Evolutionary conservation across 345 rosid species (phyloP).

Genomic region (Linum lewisii): DNA sequence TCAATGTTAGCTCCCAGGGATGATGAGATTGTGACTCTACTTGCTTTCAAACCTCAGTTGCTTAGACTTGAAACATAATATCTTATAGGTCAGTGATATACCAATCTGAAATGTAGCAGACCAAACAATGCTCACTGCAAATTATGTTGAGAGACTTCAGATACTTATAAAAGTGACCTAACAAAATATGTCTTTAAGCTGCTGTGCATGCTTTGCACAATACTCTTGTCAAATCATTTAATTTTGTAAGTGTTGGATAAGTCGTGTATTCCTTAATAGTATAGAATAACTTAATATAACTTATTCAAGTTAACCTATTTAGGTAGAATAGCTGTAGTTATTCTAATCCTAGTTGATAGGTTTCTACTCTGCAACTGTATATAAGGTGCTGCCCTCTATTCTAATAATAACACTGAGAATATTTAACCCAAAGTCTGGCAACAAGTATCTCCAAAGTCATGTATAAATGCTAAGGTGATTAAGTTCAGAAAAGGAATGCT

Average conservation of each 20-base stretch:
- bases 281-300: too few relatives aligned
- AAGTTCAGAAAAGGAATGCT: neutral
- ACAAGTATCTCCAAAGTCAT: neutral
- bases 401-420: too few relatives aligned
- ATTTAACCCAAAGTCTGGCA: too few relatives aligned
- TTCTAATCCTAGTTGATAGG: too few relatives aligned
- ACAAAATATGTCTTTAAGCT: neutral
- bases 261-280: too few relatives aligned
- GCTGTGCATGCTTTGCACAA: neutral
- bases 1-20: neutral
- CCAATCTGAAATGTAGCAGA: neutral
- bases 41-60: neutral
- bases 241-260: too few relatives aligned
- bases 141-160: neutral
- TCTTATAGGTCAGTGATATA: neutral
- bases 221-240: neutral
- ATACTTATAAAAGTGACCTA: neutral
- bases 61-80: neutral
- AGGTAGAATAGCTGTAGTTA: too few relatives aligned
- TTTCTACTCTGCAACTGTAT: too few relatives aligned
- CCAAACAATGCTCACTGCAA: neutral
- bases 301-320: too few relatives aligned
- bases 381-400: too few relatives aligned
- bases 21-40: neutral
- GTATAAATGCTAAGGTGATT: conserved; percentile 6